Percentiles rank a stretch among this genome's conserved stretches.
These are phyloP conservation scores for Salmacisia buchloeana DNA, from an alignment of 1,284 basidiomycete genomes.

Conservation along the genomic window DNA sequence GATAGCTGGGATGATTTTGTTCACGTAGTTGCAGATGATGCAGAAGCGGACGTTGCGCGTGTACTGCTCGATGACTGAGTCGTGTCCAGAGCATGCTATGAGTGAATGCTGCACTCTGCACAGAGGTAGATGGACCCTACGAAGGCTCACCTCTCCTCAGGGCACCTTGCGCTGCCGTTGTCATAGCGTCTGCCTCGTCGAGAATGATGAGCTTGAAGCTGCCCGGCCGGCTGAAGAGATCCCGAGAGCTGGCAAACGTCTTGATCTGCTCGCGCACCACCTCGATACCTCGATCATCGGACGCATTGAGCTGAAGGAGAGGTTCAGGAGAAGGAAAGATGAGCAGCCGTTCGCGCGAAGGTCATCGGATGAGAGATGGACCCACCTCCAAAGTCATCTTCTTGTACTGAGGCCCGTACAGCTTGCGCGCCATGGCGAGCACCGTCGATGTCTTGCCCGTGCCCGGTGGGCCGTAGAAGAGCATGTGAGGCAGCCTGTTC, in stretches of 20 bases:
- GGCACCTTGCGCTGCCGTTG: conserved; percentile 90
- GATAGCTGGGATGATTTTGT: conserved; percentile 97
- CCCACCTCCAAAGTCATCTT: conserved; percentile 92
- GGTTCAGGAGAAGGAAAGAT: neutral
- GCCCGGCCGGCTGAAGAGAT: conserved; percentile 57
- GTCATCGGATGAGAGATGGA: neutral
- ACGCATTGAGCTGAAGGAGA: conserved; percentile 77
- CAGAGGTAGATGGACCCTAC: no score
- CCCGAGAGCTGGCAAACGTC: conserved; percentile 92
- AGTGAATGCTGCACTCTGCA: neutral
- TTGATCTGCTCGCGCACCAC: conserved; percentile 98
- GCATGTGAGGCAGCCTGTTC: conserved; percentile 84
- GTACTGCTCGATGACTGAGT: conserved; percentile 89
- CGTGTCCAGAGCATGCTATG: neutral
- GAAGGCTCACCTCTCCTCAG: conserved; percentile 65
- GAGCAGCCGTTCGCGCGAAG: neutral
- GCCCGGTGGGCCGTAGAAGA: conserved; percentile 95
- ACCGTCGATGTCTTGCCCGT: conserved; percentile 98
- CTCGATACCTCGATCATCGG: conserved; percentile 95
- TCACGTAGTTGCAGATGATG: conserved; percentile 99
- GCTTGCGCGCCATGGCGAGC: conserved; percentile 85
- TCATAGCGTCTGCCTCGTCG: conserved; percentile 99
- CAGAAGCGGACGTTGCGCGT: conserved; percentile 98
- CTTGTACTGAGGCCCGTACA: conserved; percentile 73
- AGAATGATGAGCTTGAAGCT: conserved; percentile 91